A percentile compares a stretch with the other conserved stretches of the same genome.
Conservation (phyloP, 2,329 filamentous ascomycete species). For the Fusarium domesticum region DNA sequence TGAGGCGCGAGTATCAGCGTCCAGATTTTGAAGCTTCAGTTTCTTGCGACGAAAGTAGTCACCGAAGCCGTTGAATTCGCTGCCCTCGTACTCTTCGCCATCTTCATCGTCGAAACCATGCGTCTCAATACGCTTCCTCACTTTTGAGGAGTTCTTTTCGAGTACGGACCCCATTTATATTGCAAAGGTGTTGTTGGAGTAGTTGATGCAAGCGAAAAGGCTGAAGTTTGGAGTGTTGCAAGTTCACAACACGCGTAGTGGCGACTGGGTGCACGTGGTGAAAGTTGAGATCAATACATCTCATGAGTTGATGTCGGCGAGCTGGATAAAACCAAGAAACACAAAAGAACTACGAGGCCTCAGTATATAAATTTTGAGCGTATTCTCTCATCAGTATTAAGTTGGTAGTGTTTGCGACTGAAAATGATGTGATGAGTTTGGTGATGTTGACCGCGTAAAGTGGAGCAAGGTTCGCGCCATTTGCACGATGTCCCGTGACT, state of each 20-base stretch:
- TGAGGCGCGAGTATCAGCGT: conserved; percentile 72
- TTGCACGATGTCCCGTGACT: conserved; percentile 43
- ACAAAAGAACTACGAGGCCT: too few species aligned
- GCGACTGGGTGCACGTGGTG: too few species aligned
- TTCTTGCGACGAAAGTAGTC: conserved; percentile 97
- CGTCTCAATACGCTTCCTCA: conserved; percentile 59
- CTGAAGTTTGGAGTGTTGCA: background rate
- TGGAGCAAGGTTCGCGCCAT: conserved; percentile 31
- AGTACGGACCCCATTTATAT: conserved; percentile 60
- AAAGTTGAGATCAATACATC: too few species aligned
- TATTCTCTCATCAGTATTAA: too few species aligned
- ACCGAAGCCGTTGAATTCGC: conserved; percentile 80
- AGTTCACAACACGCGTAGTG: background rate
- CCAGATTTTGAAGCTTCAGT: conserved; percentile 93
- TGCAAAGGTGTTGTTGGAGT: too few species aligned
- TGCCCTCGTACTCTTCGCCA: conserved; percentile 87
- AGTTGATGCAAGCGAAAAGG: background rate
- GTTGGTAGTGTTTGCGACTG: background rate
- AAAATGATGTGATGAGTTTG: background rate
- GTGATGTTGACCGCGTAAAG: conserved; percentile 35
- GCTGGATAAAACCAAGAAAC: too few species aligned
- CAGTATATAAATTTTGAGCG: too few species aligned
- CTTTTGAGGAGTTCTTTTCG: conserved; percentile 60
- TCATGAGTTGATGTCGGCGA: too few species aligned
- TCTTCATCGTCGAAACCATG: conserved; percentile 76